phyloP scores from a whole-genome alignment of 2,329 filamentous ascomycete species.

The Incumbomyces delicatus region DNA sequence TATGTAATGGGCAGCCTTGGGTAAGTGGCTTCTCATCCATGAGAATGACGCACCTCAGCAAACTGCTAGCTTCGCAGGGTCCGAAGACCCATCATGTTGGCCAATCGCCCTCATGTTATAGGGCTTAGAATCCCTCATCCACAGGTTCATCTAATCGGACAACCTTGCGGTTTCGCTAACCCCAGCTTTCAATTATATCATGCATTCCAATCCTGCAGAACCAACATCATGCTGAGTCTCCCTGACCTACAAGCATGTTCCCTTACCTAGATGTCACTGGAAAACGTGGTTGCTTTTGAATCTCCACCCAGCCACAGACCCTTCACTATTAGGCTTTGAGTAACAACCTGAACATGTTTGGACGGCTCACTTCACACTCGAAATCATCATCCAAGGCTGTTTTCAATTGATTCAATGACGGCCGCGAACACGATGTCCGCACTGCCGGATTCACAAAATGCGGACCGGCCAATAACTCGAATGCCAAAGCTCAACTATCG shows the following conservation, averaged over 20 bases:
- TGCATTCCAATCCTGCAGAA: background rate
- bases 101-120: no score
- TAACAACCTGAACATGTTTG: no score
- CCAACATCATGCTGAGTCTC: background rate
- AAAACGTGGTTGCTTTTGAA: background rate
- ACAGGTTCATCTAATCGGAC: background rate
- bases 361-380: no score
- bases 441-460: background rate
- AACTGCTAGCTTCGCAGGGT: no score
- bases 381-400: background rate
- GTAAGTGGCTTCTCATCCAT: no score
- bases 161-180: conserved; percentile 2
- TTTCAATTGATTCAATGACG: background rate
- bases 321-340: no score
- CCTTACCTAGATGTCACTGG: background rate
- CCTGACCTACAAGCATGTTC: background rate
- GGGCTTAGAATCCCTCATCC: no score
- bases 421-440: background rate
- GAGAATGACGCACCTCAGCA: no score
- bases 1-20: no score
- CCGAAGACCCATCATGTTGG: no score
- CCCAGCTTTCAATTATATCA: background rate
- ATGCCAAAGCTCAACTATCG: conserved; percentile 7
- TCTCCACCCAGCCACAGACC: no score
- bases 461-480: background rate